Evolutionary conservation across 2,329 filamentous ascomycete genomes (phyloP), one percentile per base, ranked within the genome.

Genomic region (Cladosporium velox): DNA sequence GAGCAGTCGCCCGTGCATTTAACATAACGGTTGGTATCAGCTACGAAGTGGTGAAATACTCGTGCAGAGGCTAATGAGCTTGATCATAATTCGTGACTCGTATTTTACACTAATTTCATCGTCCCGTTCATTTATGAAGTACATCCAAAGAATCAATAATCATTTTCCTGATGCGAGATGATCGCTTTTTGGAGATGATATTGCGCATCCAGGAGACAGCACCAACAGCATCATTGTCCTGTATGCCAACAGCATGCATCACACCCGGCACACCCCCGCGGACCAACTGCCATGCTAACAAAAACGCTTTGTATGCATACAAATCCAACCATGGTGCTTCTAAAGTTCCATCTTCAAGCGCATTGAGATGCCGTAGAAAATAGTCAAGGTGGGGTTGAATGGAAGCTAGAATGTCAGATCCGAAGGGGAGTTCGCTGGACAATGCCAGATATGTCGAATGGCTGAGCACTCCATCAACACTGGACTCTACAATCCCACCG

Each of bases 361-460:
- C 24, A 10, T 65, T 24, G 7, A 65, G 64, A 55, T 61, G 44
- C 15, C 18, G n/a, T 24, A 65, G 34, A 18, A 65, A 65, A 58
- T 57, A 65, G 34, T 65, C 57, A 14, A 65, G 44, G 28, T 65
- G 64, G 5, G 64, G 57, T 30, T 65, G 64, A 1, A 65, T 60
- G 4, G 57, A 35, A 24, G 44, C 49, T 28, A 55, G 34, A 14
- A 47, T 49, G 11, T 65, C 64, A 12, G 35, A 35, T 21, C 58
- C 34, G 44, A 65, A 65, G 4, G 38, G 21, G 6, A 65, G 47
- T n/a, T 65, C 35, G 15, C 35, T 47, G 8, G 64, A 61, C 26
- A 15, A 28, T n/a, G 64, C 57, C 21, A 41, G 47, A 18, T 61
- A 49, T 12, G 64, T 65, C 14, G 64, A 65, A 7, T 49, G 64